Evolutionary conservation across 2,329 filamentous ascomycete genomes (phyloP).

Genomic region (Venturia effusa): DNA sequence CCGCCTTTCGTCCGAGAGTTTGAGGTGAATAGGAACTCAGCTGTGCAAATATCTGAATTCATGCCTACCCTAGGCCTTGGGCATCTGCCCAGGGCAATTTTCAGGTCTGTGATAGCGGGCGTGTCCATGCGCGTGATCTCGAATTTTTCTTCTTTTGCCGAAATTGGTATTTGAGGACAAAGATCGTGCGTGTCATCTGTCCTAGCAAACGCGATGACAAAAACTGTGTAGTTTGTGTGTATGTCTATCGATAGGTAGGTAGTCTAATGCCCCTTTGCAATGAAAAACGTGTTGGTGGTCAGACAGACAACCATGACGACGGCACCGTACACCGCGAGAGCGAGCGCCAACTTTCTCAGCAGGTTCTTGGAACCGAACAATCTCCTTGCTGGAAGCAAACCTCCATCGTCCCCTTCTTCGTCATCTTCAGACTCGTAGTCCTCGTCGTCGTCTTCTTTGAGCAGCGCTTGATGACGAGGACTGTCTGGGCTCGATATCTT

Average conservation of each 20-base stretch:
- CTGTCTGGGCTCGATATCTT: slow-evolving; percentile 91
- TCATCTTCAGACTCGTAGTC: slow-evolving; percentile 62
- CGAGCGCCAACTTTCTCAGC: slow-evolving; percentile 63
- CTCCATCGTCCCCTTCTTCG: slow-evolving; percentile 40
- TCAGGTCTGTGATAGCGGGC: too few species aligned
- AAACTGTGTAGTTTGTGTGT: too few species aligned
- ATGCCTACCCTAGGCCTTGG: too few species aligned
- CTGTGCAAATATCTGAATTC: too few species aligned
- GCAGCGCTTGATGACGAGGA: slow-evolving; percentile 69
- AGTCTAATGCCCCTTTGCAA: slow-evolving; percentile 43
- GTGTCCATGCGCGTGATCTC: too few species aligned
- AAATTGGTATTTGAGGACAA: too few species aligned
- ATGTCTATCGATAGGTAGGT: not conserved
- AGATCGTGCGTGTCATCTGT: too few species aligned
- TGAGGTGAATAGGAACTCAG: too few species aligned
- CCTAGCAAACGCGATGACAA: too few species aligned
- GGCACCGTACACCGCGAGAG: slow-evolving; percentile 69
- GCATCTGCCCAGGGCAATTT: too few species aligned
- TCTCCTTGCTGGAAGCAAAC: slow-evolving; percentile 24
- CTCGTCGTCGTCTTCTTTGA: slow-evolving; percentile 88
- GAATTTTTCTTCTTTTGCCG: too few species aligned
- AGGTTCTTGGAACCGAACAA: slow-evolving; percentile 41
- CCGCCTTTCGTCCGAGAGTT: too few species aligned
- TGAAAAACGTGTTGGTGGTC: slow-evolving; percentile 73
- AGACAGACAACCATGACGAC: slow-evolving; percentile 86